phyloP scores from a whole-genome alignment of 371 early-diverging fungal genomes.

The Mucor racemosus region DNA sequence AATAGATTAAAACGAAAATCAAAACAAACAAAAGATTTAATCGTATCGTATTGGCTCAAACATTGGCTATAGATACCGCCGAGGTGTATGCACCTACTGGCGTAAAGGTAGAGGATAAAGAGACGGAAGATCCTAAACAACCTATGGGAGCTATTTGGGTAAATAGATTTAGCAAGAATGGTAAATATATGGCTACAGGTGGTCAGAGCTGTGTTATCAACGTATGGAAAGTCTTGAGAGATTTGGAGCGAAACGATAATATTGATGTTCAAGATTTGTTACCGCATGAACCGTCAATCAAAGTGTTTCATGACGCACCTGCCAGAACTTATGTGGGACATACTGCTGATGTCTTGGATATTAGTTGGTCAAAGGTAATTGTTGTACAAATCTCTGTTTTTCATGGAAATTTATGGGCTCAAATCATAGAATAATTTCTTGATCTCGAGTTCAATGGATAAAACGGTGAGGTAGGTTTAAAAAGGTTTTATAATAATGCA shows the following conservation, averaged over 20 bases:
- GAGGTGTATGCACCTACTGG: constrained; percentile 12
- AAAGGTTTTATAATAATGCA: background rate
- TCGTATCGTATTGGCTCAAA: constrained; percentile 42
- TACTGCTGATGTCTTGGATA: constrained; percentile 70
- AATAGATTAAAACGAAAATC: constrained; percentile 40
- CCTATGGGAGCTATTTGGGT: constrained; percentile 50
- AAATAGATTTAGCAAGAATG: constrained; percentile 78
- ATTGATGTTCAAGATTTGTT: constrained; percentile 29
- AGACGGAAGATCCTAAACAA: constrained; percentile 10
- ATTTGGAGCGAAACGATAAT: constrained; percentile 31
- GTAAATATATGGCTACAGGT: constrained; percentile 79
- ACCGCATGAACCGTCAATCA: constrained; percentile 32
- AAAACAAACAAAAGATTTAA: constrained; percentile 37
- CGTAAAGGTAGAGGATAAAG: background rate
- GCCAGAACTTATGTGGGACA: constrained; percentile 74
- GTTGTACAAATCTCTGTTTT: background rate
- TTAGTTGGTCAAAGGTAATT: constrained; percentile 83
- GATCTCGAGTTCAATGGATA: constrained; percentile 83
- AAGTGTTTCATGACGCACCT: constrained; percentile 71
- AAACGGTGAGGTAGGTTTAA: constrained; percentile 65
- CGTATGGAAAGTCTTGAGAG: constrained; percentile 68
- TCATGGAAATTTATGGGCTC: background rate
- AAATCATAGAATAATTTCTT: constrained; percentile 71
- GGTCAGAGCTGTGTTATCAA: constrained; percentile 76
- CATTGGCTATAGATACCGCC: constrained; percentile 25